Percentiles rank a stretch among this genome's conserved stretches.
phyloP scores from a whole-genome alignment of 2,329 filamentous ascomycete genomes.

The Alternaria arborescens region DNA sequence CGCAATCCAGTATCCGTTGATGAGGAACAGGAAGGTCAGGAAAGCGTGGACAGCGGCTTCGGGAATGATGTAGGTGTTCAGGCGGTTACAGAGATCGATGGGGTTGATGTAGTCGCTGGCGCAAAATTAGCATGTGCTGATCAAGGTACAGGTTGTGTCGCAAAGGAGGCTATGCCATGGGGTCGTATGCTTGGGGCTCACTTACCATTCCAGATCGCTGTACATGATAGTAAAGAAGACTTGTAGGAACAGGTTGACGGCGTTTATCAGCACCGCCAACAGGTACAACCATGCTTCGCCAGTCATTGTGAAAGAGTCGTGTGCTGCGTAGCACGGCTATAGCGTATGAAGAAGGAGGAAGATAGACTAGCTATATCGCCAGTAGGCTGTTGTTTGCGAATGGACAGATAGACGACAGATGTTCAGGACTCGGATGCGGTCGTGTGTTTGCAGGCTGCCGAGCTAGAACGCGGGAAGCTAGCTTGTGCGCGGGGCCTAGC shows the following conservation, averaged over 20 bases:
- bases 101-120: conserved; percentile 98
- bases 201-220: conserved; percentile 98
- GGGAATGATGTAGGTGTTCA: conserved; percentile 99
- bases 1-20: conserved; percentile 98
- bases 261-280: conserved; percentile 97
- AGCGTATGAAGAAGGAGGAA: conserved; percentile 17
- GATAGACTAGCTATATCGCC: conserved; percentile 20
- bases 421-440: conserved; percentile 37
- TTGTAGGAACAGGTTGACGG: conserved; percentile 99
- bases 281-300: conserved; percentile 99
- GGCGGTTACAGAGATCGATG: conserved; percentile 99
- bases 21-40: conserved; percentile 92
- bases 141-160: conserved; percentile 1
- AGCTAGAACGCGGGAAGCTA: conserved; percentile 47
- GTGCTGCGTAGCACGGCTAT: conserved; percentile 34
- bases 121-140: conserved; percentile 43
- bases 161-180: not conserved
- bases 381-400: conserved; percentile 21
- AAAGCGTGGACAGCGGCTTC: conserved; percentile 98
- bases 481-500: conserved; percentile 42
- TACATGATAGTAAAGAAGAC: conserved; percentile 99
- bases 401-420: conserved; percentile 22
- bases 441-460: conserved; percentile 47
- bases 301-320: conserved; percentile 72
- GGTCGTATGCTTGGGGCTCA: conserved; percentile 29